phyloP scores from a whole-genome alignment of 306 rosid genomes.

The Canavalia gladiata region DNA sequence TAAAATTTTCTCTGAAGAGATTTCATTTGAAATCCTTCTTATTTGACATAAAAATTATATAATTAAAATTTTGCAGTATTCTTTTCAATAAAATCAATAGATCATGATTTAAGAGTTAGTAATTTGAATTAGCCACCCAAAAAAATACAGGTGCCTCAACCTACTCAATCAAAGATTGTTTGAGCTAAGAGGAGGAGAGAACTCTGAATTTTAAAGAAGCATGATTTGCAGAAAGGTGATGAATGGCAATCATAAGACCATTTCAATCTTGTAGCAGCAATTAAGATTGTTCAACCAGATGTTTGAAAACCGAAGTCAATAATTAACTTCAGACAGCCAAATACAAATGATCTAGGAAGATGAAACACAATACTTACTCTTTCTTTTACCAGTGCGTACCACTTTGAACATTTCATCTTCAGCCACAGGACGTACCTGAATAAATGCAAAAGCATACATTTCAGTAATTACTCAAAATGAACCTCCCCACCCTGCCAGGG shows the following conservation, averaged over 20 bases:
- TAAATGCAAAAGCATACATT: slow-evolving; percentile 21
- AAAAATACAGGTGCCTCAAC: slow-evolving; percentile 9
- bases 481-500: not conserved
- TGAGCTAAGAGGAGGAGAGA: not conserved
- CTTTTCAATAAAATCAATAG: slow-evolving; percentile 1
- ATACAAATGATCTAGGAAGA: not conserved
- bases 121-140: not conserved
- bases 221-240: not conserved
- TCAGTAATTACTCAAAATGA: not conserved
- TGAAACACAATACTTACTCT: slow-evolving; percentile 61
- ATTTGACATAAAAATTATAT: no score
- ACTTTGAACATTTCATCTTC: slow-evolving; percentile 98
- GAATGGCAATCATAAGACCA: not conserved
- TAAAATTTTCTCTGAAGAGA: no score
- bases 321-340: not conserved
- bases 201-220: slow-evolving; percentile 1
- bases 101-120: not conserved
- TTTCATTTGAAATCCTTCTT: no score
- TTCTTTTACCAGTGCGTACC: slow-evolving; percentile 86
- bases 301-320: not conserved
- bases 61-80: no score
- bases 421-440: slow-evolving; percentile 93
- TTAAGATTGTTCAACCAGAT: not conserved
- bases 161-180: slow-evolving; percentile 12
- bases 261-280: not conserved